A percentile compares a stretch with the other conserved stretches of the same genome.
These are phyloP conservation scores for Backusella circina DNA, from an alignment of 192 early-diverging fungal genomes.

Conservation along the genomic window DNA sequence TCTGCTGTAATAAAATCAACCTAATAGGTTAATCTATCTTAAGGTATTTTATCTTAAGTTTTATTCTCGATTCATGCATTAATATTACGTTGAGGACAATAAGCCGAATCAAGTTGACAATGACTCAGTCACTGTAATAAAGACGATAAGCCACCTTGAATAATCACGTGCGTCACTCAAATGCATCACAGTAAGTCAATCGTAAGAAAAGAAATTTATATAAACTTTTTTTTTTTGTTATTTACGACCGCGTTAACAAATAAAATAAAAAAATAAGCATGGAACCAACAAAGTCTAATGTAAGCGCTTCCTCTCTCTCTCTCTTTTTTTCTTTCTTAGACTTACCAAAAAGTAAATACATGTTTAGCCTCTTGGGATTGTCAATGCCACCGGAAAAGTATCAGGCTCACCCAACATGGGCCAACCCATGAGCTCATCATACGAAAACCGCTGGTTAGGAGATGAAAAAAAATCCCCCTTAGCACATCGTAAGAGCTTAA, in stretches of 20 bases:
- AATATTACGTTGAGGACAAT: background rate
- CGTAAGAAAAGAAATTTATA: background rate
- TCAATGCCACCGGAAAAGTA: background rate
- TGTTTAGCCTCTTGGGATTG: conserved; percentile 2
- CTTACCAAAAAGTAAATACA: background rate
- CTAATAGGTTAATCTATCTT: too few species aligned
- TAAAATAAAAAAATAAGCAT: background rate
- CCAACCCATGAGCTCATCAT: conserved; percentile 49
- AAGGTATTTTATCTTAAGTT: background rate
- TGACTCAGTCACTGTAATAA: background rate
- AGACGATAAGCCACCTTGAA: background rate
- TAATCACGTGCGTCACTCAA: background rate
- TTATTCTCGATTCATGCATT: background rate
- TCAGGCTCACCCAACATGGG: conserved; percentile 39
- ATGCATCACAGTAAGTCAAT: background rate
- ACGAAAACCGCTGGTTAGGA: conserved; percentile 42
- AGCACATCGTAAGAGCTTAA: conserved; percentile 1
- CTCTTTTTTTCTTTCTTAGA: background rate
- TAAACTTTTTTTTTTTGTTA: background rate
- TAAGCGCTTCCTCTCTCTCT: background rate
- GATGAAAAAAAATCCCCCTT: conserved; percentile 14
- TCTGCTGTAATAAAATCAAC: too few species aligned
- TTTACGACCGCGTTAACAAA: background rate
- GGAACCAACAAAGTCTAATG: conserved; percentile 2
- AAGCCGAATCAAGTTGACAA: background rate